These are phyloP conservation scores for Globisporangium megalacanthum DNA, from an alignment of 352 stramenopile genomes.

Conservation along the genomic window DNA sequence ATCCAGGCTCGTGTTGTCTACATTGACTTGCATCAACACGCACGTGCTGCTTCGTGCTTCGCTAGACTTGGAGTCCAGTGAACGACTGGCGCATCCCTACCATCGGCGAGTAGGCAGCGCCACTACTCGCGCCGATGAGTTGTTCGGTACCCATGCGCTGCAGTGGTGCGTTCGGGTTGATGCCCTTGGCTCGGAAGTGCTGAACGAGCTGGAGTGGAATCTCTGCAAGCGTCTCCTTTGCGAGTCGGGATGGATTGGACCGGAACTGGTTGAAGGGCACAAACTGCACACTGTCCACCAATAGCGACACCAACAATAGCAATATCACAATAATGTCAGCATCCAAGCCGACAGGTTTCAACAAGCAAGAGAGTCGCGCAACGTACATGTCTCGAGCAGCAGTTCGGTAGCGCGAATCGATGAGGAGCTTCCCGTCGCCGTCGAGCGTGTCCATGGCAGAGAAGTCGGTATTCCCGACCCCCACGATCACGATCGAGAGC, in stretches of 20 bases:
- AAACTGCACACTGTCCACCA: conserved; percentile 57
- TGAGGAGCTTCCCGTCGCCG: conserved; percentile 52
- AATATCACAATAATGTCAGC: neutral
- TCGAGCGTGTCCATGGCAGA: conserved; percentile 59
- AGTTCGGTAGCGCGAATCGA: conserved; percentile 25
- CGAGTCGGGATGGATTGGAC: conserved; percentile 45
- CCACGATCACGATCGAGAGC: conserved; percentile 79
- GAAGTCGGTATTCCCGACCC: conserved; percentile 73
- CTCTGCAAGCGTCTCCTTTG: conserved; percentile 68
- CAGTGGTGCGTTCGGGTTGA: conserved; percentile 46
- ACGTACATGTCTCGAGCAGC: conserved; percentile 67
- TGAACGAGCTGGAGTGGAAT: conserved; percentile 59
- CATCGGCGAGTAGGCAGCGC: neutral
- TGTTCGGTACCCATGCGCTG: conserved; percentile 46
- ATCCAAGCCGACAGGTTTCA: neutral
- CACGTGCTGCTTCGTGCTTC: too few relatives aligned
- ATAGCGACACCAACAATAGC: conserved; percentile 7
- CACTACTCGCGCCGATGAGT: conserved; percentile 6
- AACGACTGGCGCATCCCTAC: conserved; percentile 1
- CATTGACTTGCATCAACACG: too few relatives aligned
- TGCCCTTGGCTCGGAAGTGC: conserved; percentile 53
- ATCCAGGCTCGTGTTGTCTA: too few relatives aligned
- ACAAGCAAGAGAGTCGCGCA: neutral
- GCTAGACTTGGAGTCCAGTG: conserved; percentile 7
- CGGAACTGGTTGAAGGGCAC: conserved; percentile 70